phyloP scores from a whole-genome alignment of 148 eudicot species.

The Camellia lanceoleosa region DNA sequence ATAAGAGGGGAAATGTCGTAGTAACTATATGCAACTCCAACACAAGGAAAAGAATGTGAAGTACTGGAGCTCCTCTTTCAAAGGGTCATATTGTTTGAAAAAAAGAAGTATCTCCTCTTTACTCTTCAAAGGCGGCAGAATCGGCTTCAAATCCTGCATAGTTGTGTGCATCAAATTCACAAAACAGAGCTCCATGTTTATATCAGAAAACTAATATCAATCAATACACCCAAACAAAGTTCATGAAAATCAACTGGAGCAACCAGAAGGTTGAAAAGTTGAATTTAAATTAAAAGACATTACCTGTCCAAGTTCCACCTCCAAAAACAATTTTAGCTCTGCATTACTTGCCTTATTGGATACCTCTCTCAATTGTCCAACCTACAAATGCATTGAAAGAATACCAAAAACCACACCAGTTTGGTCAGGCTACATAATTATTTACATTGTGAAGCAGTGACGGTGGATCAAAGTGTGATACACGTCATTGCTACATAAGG shows the following conservation, averaged over 20 bases:
- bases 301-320: slow-evolving; percentile 80
- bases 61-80: slow-evolving; percentile 85
- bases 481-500: neutral
- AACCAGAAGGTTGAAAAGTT: neutral
- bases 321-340: slow-evolving; percentile 83
- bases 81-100: slow-evolving; percentile 89
- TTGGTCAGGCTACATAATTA: neutral
- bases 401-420: neutral
- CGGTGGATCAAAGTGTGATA: too few species aligned
- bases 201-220: neutral
- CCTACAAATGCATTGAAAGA: slow-evolving; percentile 39
- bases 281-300: neutral
- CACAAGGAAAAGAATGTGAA: neutral
- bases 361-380: slow-evolving; percentile 78
- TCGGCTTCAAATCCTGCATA: slow-evolving; percentile 59
- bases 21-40: neutral
- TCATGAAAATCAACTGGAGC: neutral
- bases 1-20: neutral
- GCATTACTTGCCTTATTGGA: slow-evolving; percentile 71
- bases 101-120: slow-evolving; percentile 92
- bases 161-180: slow-evolving; percentile 4
- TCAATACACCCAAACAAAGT: too few species aligned
- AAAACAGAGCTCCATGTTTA: neutral
- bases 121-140: slow-evolving; percentile 66
- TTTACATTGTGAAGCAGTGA: too few species aligned